Evolutionary conservation across 306 rosid species (phyloP).

Genomic region (Castanea crenata): DNA sequence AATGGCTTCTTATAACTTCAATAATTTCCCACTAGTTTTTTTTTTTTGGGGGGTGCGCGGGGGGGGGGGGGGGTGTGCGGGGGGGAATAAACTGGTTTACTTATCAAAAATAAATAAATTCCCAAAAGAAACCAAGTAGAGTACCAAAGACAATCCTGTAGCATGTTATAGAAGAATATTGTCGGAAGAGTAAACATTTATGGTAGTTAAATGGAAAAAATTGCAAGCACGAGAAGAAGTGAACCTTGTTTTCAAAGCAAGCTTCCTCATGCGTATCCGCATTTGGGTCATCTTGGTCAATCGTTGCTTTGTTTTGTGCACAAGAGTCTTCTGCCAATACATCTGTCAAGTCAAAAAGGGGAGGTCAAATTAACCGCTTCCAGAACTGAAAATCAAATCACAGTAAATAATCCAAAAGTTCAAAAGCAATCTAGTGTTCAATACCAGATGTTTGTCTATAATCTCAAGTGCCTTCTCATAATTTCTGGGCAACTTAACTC

Average conservation of each 20-base stretch:
- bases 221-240: neutral
- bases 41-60: too few relatives aligned
- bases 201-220: neutral
- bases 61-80: too few relatives aligned
- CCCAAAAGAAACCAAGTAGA: neutral
- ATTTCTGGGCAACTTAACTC: slow-evolving; percentile 87
- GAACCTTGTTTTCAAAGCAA: slow-evolving; percentile 86
- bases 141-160: neutral
- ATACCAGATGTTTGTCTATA: slow-evolving; percentile 87
- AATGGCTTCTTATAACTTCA: neutral
- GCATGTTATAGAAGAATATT: neutral
- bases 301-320: slow-evolving; percentile 89
- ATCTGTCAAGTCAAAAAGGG: slow-evolving; percentile 44
- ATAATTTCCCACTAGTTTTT: neutral
- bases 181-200: neutral
- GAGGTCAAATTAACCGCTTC: slow-evolving; percentile 2
- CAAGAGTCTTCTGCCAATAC: slow-evolving; percentile 93
- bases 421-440: slow-evolving; percentile 1
- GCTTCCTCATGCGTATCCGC: slow-evolving; percentile 95
- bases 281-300: slow-evolving; percentile 94
- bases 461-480: slow-evolving; percentile 83
- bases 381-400: neutral
- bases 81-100: too few relatives aligned
- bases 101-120: too few relatives aligned
- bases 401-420: neutral